Evolutionary conservation across 495 filamentous ascomycete species (phyloP).

Genomic region (Poronia punctata): DNA sequence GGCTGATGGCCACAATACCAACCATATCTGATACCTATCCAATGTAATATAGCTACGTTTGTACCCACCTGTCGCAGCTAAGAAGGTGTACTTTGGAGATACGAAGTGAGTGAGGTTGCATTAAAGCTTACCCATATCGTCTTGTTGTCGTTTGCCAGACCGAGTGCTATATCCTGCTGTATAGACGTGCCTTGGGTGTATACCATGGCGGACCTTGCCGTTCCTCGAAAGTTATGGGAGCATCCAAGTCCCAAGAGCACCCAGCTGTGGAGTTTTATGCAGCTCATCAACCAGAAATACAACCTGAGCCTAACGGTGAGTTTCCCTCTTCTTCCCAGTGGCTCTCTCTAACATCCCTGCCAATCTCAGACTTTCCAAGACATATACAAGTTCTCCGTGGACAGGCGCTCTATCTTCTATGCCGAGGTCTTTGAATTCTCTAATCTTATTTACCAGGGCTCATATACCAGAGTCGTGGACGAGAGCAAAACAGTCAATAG

Average conservation of each 20-base stretch:
- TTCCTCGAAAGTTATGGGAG: conserved; percentile 51
- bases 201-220: conserved; percentile 2
- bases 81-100: too few species aligned
- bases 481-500: conserved; percentile 59
- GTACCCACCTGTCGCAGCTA: too few species aligned
- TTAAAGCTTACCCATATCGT: too few species aligned
- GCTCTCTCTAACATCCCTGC: conserved; percentile 5
- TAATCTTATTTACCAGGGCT: conserved; percentile 55
- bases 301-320: conserved; percentile 37
- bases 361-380: conserved; percentile 50
- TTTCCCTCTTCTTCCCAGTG: not conserved
- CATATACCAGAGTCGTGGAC: conserved; percentile 55
- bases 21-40: too few species aligned
- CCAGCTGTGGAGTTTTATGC: conserved; percentile 45
- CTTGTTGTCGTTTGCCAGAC: not conserved
- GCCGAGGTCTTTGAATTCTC: conserved; percentile 51
- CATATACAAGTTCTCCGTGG: conserved; percentile 57
- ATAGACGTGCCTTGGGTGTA: not conserved
- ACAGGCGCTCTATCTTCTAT: conserved; percentile 59
- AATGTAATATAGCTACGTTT: too few species aligned
- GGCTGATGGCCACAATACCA: too few species aligned
- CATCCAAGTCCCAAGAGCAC: conserved; percentile 48
- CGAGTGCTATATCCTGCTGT: too few species aligned
- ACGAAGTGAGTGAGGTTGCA: too few species aligned
- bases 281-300: conserved; percentile 39